Base-by-base conservation (phyloP, 208 protist species). In the Lotmaria passim region DNA sequence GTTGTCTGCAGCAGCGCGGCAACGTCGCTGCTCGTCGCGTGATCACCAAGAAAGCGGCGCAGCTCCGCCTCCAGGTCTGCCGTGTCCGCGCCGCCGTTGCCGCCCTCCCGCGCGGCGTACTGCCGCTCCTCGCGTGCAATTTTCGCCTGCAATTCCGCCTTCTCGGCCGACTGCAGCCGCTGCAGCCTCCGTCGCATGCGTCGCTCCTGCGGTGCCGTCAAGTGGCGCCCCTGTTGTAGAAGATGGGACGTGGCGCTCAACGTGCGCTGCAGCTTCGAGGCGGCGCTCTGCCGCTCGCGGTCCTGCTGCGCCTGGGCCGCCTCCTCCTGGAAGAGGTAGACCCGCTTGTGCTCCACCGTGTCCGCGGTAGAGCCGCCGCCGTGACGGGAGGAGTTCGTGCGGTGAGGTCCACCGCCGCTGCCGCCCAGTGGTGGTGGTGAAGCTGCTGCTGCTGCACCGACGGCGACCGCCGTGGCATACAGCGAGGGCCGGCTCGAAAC, bases 21-120 rank as follows among this genome's bases (percentile, higher is more conserved):
- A 17, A 83, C 52, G 21, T 62, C 73, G 5, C 56, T 61, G 6
- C 67, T 43, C 0, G 79, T 50, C 14, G 58, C 77, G 24, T 76
- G 70, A 17, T 80, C 78, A 17, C 87, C 87, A 17, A 93, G 57
- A 63, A 93, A 93, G 28, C 82, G 47, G 50, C 67, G 56, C 34
- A 93, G 28, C 51, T 87, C 79, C 24, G 52, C 69, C 19, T 86
- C 51, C 23, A 93, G 79, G 12, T 62, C n/a, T n/a, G n/a, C n/a
- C n/a, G n/a, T n/a, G n/a, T n/a, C n/a, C n/a, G n/a, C 75, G 12
- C 24, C 60, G 12, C 56, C 67, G 34, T 64, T 61, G 1, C 21
- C 43, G 33, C 34, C 41, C 26, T 3, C 38, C 5, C 26, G 33
- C 6, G 39, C 14, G 5, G 50, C 65, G 28, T 66, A 48, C 23